A percentile compares a stretch with the other conserved stretches of the same genome.
phyloP scores from a whole-genome alignment of 371 early-diverging fungal species.

The Phascolomyces articulosus region DNA sequence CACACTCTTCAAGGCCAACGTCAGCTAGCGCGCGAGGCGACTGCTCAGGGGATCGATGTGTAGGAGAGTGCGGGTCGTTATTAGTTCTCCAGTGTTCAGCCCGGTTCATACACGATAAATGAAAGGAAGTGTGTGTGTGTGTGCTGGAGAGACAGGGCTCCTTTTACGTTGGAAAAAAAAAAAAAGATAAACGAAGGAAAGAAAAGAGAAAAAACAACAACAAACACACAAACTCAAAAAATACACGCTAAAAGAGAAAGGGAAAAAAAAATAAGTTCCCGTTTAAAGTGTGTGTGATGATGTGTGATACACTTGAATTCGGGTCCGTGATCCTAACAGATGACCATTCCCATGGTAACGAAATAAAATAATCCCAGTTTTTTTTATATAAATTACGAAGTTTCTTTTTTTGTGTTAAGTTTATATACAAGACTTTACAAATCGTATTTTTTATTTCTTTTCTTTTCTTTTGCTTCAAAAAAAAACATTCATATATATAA shows the following conservation, averaged over 20 bases:
- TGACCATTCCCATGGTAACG: not conserved
- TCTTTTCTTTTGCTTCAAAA: not conserved
- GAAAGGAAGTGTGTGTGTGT: not conserved
- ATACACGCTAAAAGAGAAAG: not conserved
- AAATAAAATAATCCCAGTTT: too few relatives aligned
- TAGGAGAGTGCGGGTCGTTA: constrained; percentile 26
- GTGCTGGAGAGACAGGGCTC: not conserved
- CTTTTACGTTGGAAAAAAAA: not conserved
- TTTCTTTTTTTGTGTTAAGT: too few relatives aligned
- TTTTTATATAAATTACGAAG: too few relatives aligned
- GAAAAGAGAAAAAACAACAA: too few relatives aligned
- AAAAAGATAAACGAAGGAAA: not conserved
- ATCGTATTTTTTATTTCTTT: too few relatives aligned
- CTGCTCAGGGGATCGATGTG: constrained; percentile 23
- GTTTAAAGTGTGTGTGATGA: not conserved
- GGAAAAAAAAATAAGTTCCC: not conserved
- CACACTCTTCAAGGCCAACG: constrained; percentile 10
- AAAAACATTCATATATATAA: not conserved
- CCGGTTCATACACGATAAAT: constrained; percentile 1
- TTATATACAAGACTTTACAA: constrained; percentile 2
- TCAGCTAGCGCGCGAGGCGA: constrained; percentile 13
- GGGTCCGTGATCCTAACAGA: constrained; percentile 1
- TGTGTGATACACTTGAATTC: constrained; percentile 2
- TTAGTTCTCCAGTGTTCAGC: not conserved
- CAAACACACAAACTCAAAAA: too few relatives aligned